phyloP scores from a whole-genome alignment of 192 early-diverging fungal genomes.

The Kappamyces sp. region DNA sequence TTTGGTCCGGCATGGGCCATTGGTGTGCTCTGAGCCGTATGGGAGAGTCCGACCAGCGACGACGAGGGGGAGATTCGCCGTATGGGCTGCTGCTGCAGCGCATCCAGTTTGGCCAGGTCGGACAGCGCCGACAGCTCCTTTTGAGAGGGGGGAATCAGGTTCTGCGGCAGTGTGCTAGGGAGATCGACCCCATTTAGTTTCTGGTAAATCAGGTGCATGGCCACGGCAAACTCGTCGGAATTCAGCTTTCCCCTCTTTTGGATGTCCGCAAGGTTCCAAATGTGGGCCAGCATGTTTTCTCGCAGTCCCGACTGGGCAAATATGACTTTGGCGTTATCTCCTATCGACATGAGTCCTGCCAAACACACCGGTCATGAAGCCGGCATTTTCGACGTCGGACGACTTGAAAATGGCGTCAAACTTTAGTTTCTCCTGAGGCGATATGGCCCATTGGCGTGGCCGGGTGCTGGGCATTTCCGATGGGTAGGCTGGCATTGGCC shows the following conservation, averaged over 20 bases:
- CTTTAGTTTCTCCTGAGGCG: slow-evolving; percentile 34
- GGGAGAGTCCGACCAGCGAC: slow-evolving; percentile 1
- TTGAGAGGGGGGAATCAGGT: slow-evolving; percentile 79
- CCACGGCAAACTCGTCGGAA: slow-evolving; percentile 89
- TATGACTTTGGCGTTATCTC: slow-evolving; percentile 63
- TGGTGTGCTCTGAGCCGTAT: background rate
- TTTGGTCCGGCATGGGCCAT: background rate
- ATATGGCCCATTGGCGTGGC: slow-evolving; percentile 35
- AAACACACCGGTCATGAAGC: slow-evolving; percentile 55
- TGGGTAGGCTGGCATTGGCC: slow-evolving; percentile 9
- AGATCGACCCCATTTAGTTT: slow-evolving; percentile 78
- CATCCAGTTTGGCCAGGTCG: slow-evolving; percentile 46
- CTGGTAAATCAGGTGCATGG: slow-evolving; percentile 92
- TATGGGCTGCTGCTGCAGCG: background rate
- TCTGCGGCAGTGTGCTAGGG: slow-evolving; percentile 70
- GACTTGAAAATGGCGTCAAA: slow-evolving; percentile 65
- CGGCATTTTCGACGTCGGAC: slow-evolving; percentile 63
- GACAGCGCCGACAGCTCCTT: slow-evolving; percentile 67
- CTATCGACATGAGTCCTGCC: slow-evolving; percentile 7
- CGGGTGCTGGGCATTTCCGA: slow-evolving; percentile 9
- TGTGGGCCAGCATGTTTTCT: slow-evolving; percentile 63
- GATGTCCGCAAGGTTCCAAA: slow-evolving; percentile 76
- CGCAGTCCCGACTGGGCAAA: slow-evolving; percentile 67
- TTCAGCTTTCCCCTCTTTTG: slow-evolving; percentile 85
- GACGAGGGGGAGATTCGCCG: slow-evolving; percentile 10